Conservation (phyloP, 2,329 filamentous ascomycete species). For the Alternaria incomplexa region DNA sequence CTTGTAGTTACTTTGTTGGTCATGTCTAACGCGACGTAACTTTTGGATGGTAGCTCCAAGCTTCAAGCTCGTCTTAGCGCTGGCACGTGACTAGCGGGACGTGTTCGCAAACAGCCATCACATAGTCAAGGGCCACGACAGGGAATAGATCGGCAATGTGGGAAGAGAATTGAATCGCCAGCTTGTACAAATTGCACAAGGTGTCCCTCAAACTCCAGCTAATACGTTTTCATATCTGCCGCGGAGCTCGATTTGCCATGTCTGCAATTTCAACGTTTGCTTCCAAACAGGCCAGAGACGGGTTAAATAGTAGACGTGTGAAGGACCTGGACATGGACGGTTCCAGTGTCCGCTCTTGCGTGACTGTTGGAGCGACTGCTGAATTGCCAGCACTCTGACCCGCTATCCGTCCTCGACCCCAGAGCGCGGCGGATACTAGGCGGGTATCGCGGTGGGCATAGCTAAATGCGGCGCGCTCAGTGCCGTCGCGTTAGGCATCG, state of each 20-base stretch:
- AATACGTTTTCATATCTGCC: neutral
- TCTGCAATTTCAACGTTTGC: neutral
- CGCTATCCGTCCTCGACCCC: slow-evolving; percentile 2
- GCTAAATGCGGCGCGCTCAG: neutral
- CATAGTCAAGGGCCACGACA: neutral
- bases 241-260: neutral
- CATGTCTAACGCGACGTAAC: slow-evolving; percentile 21
- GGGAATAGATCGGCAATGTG: neutral
- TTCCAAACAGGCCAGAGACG: neutral
- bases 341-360: neutral
- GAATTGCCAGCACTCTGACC: slow-evolving; percentile 4
- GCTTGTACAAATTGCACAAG: neutral
- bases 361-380: neutral
- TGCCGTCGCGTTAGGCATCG: slow-evolving; percentile 1
- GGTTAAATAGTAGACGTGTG: neutral
- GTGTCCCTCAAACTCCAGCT: neutral
- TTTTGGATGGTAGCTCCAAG: slow-evolving; percentile 13
- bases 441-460: slow-evolving; percentile 14
- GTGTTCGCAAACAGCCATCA: slow-evolving; percentile 7
- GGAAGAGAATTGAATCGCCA: neutral
- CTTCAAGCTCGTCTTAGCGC: slow-evolving; percentile 11
- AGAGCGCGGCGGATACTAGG: slow-evolving; percentile 10
- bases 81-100: slow-evolving; percentile 18
- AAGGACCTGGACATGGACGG: neutral
- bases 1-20: neutral